phyloP scores from a whole-genome alignment of 106 monocot genomes.

The Narthecium ossifragum region DNA sequence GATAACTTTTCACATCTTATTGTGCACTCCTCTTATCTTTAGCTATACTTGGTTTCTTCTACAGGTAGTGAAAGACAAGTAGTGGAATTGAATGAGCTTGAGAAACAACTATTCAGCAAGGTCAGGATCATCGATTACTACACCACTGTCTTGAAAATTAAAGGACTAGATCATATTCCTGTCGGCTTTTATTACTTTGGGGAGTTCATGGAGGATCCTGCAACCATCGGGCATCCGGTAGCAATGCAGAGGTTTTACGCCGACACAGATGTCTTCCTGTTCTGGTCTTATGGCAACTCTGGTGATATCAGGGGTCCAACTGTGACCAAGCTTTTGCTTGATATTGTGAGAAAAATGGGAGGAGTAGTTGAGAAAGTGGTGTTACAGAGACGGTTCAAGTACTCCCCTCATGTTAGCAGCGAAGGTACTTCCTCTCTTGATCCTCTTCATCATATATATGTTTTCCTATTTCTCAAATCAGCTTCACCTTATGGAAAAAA shows the following conservation, averaged over 20 bases:
- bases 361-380: slow-evolving; percentile 34
- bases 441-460: not conserved
- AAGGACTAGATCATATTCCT: slow-evolving; percentile 40
- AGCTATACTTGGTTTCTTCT: slow-evolving; percentile 4
- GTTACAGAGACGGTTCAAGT: slow-evolving; percentile 42
- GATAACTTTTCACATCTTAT: no score
- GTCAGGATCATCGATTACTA: slow-evolving; percentile 46
- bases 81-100: slow-evolving; percentile 37
- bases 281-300: slow-evolving; percentile 57
- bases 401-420: slow-evolving; percentile 46
- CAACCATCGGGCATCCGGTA: slow-evolving; percentile 43
- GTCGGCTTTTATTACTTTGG: slow-evolving; percentile 50
- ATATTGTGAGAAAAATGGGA: slow-evolving; percentile 40
- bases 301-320: slow-evolving; percentile 25
- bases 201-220: slow-evolving; percentile 50
- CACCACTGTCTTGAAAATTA: slow-evolving; percentile 41
- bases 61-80: slow-evolving; percentile 28
- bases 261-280: slow-evolving; percentile 42
- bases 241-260: slow-evolving; percentile 55
- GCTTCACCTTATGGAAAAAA: no score
- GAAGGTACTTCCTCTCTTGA: slow-evolving; percentile 24
- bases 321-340: slow-evolving; percentile 22
- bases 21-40: no score
- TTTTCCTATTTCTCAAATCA: slow-evolving; percentile 4
- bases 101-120: slow-evolving; percentile 38